phyloP scores from a whole-genome alignment of 768 basidiomycete genomes.

The Mrakia frigida region DNA sequence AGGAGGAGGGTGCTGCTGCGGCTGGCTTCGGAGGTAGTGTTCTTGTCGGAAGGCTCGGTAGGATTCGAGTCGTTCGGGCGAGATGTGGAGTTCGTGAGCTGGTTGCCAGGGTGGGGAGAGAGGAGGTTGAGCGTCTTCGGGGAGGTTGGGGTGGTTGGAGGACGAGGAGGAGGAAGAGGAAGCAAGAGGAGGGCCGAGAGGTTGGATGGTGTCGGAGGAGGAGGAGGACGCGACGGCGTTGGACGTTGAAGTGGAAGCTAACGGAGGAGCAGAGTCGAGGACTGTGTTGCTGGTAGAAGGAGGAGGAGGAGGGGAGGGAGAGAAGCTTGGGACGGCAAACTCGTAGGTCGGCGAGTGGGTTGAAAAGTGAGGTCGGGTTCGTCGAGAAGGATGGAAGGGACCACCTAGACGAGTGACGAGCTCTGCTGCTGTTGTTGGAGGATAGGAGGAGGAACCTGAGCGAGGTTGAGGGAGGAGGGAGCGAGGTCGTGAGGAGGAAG shows the following conservation, averaged over 20 bases:
- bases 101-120: slow-evolving; percentile 5
- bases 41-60: neutral
- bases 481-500: neutral
- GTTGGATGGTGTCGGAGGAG: neutral
- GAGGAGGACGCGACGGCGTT: neutral
- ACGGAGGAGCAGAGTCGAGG: too few relatives aligned
- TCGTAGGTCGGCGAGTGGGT: too few relatives aligned
- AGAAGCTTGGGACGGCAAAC: too few relatives aligned
- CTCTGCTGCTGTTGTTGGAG: neutral
- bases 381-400: neutral
- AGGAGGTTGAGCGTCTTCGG: too few relatives aligned
- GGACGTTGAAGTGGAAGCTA: neutral
- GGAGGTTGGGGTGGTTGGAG: too few relatives aligned
- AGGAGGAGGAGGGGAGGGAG: too few relatives aligned
- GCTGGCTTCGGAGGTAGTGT: neutral
- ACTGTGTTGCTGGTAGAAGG: too few relatives aligned
- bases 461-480: neutral
- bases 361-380: too few relatives aligned
- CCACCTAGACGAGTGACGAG: neutral
- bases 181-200: neutral
- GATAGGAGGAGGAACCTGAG: neutral
- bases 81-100: neutral
- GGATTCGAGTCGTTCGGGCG: neutral
- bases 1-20: too few relatives aligned
- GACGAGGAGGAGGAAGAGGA: neutral